Percentiles rank a stretch among this genome's conserved stretches.
Evolutionary conservation across 2,329 filamentous ascomycete genomes (phyloP).

Genomic region (Diaporthe velutina): DNA sequence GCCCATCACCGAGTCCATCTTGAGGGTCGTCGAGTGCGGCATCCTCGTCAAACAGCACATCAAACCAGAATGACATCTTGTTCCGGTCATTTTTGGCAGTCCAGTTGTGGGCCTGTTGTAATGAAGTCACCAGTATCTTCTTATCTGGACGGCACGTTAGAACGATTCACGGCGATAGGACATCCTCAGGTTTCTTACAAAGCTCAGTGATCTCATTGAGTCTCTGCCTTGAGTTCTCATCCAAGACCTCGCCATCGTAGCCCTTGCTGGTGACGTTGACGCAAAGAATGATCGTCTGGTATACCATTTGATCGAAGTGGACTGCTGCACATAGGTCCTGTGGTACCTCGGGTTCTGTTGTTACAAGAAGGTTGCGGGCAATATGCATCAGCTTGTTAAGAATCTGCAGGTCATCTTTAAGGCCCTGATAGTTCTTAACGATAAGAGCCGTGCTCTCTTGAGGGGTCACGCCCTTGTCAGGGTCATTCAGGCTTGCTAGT

Average conservation of each 20-base stretch:
- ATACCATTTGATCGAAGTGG: constrained; percentile 75
- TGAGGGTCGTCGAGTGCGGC: constrained; percentile 61
- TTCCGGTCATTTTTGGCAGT: constrained; percentile 77
- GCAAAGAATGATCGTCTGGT: constrained; percentile 74
- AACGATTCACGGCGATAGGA: not conserved
- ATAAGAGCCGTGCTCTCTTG: constrained; percentile 74
- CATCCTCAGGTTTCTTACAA: constrained; percentile 57
- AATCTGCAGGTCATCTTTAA: constrained; percentile 73
- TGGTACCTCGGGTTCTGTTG: constrained; percentile 73
- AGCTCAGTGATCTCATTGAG: constrained; percentile 74
- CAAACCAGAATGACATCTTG: constrained; percentile 78
- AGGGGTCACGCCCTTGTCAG: constrained; percentile 68
- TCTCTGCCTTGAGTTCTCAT: constrained; percentile 68
- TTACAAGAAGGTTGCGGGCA: constrained; percentile 73
- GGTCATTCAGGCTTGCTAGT: constrained; percentile 64
- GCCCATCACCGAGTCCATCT: constrained; percentile 64
- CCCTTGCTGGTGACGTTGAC: constrained; percentile 77
- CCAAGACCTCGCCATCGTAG: constrained; percentile 73
- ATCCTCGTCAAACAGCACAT: constrained; percentile 72
- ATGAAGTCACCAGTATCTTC: constrained; percentile 73
- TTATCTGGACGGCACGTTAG: constrained; percentile 62
- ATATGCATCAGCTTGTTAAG: constrained; percentile 78
- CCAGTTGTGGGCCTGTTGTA: constrained; percentile 79
- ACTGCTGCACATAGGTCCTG: constrained; percentile 76
- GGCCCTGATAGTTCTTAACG: constrained; percentile 70